Evolutionary conservation across 352 stramenopile genomes (phyloP), one percentile per base, ranked within the genome.

Genomic region (Phytophthora pinifolia): DNA sequence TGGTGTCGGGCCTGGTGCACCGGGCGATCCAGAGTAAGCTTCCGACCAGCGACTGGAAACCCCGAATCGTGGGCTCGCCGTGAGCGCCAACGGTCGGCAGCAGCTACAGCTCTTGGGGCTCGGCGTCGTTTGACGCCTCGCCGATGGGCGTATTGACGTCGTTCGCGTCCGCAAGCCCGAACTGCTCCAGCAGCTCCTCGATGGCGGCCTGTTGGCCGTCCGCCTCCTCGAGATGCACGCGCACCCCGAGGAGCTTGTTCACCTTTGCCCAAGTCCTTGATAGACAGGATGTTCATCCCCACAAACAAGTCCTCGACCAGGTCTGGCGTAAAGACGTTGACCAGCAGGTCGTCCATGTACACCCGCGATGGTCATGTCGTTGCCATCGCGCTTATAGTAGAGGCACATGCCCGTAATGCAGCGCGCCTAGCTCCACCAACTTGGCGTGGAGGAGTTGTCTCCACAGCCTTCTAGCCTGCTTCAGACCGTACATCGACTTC

Each of bases 341-440:
- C 50, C 8, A 78, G 27, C 1, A 82, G 20, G 25, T 76, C 72
- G 27, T 76, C 67, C 0, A 74, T 59, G 48, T 76, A 76, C 4
- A 58, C 43, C 5, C 56, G 64, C 54, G 9, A 57, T 35, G 20
- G 20, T 22, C 20, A 22, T 27, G 22, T 27, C 22, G 22, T 27
- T 27, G 22, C 22, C 22, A 4, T 27, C 22, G 22, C 22, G 22
- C 22, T 27, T 27, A 4, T 27, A 27, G 22, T 27, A 3, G 22
- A 27, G 22, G 22, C 22, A 27, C 22, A 27, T 27, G 22, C 6
- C 22, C 22, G 22, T 27, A 4, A 27, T 27, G 22, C 22, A 27
- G 22, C 22, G 22, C 22, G 22, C 22, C 22, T 4, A 27, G 22
- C 22, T 27, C 22, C 22, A 27, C 22, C 22, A 27, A 6, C 22